Base-by-base conservation (phyloP, 2,329 filamentous ascomycete species). In the Calonectria pauciramosa region DNA sequence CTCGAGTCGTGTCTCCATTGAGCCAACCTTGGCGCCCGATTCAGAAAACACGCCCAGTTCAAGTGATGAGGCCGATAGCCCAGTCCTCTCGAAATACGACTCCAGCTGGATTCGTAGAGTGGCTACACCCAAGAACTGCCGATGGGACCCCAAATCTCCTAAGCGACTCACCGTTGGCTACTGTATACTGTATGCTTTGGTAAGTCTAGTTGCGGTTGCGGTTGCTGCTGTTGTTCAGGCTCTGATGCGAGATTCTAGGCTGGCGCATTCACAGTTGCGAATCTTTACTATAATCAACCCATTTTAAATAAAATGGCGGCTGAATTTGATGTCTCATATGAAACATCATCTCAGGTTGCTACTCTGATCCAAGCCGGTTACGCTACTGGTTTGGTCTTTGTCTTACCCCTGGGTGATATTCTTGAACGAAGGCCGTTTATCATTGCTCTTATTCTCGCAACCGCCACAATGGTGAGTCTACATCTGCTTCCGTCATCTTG, bases 321-420 rank as follows among this genome's bases (percentile, higher is more conserved):
- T 13, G 93, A 94, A 20, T 96, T 97, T 80, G 81, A 89, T 68
- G 93, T 96, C 63, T 89, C 88, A 11, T 93, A 95, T 80, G 94
- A 95, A 80, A 87, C 89, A 69, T 91, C 94, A 0, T 90, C 90
- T 1, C 85, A 88, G 51, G 92, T 96, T 30, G 94, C 95, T 1
- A 96, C 95, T 0, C 86, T 96, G 54, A 92, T 94, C 84, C 95
- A 97, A 83, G 93, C 94, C 2, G 95, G 95, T 1, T 97, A 97
- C 84, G 94, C 94, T 0, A 88, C 88, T 0, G 94, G 95, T 0
- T 82, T 97, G 26, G 84, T 96, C 20, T 92, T 96, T 75, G 86
- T 97, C 13, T 95, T 94, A 80, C 95, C 95, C 0, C 83, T 96
- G 1, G 95, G 94, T 0, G 95, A 97, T 77, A 87, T 91, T 52